phyloP scores from a whole-genome alignment of 306 rosid species.

The Pterocarpus santalinus region DNA sequence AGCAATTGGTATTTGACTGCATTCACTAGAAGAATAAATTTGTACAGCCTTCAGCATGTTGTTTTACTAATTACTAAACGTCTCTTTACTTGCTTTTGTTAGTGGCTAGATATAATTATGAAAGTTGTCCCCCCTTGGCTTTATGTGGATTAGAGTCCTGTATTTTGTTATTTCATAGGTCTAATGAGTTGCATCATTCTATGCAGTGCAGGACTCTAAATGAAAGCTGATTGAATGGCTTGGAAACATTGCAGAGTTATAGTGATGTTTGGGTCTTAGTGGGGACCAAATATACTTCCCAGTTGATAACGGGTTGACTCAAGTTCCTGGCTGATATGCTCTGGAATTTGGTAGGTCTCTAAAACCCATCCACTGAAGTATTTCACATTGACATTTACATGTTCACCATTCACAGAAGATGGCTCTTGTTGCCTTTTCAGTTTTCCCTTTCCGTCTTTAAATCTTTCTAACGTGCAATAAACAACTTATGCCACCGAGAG shows the following conservation, averaged over 20 bases:
- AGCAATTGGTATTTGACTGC: conserved; percentile 4
- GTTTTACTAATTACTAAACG: neutral
- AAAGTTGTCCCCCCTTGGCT: conserved; percentile 7
- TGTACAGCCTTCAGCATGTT: neutral
- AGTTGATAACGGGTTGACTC: conserved; percentile 15
- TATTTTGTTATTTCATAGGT: conserved; percentile 32
- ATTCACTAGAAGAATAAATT: neutral
- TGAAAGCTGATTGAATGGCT: conserved; percentile 46
- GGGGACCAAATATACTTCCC: conserved; percentile 10
- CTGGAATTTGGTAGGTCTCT: conserved; percentile 45
- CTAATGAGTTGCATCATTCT: conserved; percentile 46
- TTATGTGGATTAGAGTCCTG: conserved; percentile 1
- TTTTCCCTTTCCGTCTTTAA: neutral
- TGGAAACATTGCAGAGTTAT: conserved; percentile 33
- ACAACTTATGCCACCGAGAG: conserved; percentile 22
- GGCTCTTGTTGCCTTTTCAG: conserved; percentile 24
- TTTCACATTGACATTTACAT: conserved; percentile 23
- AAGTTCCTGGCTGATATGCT: conserved; percentile 29
- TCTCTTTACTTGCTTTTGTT: conserved; percentile 10
- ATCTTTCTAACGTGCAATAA: conserved; percentile 4
- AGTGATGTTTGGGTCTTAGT: conserved; percentile 36
- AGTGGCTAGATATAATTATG: conserved; percentile 25
- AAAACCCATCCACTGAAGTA: conserved; percentile 25
- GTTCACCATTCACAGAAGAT: conserved; percentile 25
- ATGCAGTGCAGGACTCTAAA: conserved; percentile 52